Evolutionary conservation across 192 early-diverging fungal species (phyloP), one percentile per base, ranked within the genome.

Genomic region (Coemansia interrupta): DNA sequence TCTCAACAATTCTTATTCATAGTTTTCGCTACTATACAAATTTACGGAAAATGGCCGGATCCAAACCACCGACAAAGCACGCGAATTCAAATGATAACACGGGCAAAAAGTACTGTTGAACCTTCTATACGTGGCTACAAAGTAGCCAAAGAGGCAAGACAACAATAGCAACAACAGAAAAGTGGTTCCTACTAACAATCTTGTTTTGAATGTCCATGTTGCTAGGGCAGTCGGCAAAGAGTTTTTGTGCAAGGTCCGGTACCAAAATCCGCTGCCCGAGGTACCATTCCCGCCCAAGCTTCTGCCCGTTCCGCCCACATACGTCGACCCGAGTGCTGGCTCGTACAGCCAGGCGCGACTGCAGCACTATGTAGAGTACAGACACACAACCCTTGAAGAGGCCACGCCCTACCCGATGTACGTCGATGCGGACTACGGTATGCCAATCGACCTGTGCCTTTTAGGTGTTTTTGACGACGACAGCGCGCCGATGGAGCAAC

Each of bases 281-380:
- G 68, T 82, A 5, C 80, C 80, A 2, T 78, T 82, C 39, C 75
- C 80, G 12, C 80, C 75, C 58, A 82, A 82, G 56, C 72, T 82
- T 12, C 65, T 82, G 42, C 67, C 74, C n/a, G 67, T 80, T 52
- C 77, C 77, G 19, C 77, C 77, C 9, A 80, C 77, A 5, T 73
- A 80, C 17, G 71, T 78, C 4, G 69, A 78, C 53, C 47, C 80
- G 18, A 62, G 55, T 44, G 74, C 59, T 3, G 77, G 77, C 6
- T 73, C 70, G 24, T 74, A 74, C 58, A 72, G 64, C 54, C 77
- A 80, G 59, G 71, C 77, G 29, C 66, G 71, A 20, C 66, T 70
- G 23, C 71, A 73, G 40, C 63, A 71, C 53, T 70, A 78, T 12
- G 64, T 71, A 5, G 66, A 77, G 60, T 78, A 78, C 69, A 70